Percentiles rank a stretch among this genome's conserved stretches.
phyloP scores from a whole-genome alignment of 768 basidiomycete genomes.

The Vararia minispora region DNA sequence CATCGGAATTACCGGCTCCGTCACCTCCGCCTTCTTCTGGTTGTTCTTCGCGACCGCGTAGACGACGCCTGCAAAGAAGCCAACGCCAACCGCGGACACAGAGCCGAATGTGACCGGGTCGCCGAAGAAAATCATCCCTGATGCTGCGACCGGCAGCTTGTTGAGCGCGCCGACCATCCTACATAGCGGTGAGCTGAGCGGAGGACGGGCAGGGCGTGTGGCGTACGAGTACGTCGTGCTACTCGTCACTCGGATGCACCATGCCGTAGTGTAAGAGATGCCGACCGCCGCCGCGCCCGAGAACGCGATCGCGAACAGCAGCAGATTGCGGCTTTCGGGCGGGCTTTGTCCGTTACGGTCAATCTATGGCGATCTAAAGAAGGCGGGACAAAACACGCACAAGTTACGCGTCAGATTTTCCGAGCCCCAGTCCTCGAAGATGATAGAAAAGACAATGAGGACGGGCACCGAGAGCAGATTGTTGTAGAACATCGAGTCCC shows the following conservation, averaged over 20 bases:
- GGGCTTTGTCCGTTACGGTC: slow-evolving; percentile 51
- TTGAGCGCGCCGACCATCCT: slow-evolving; percentile 97
- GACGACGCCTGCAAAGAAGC: slow-evolving; percentile 85
- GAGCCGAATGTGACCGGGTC: slow-evolving; percentile 83
- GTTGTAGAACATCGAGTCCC: slow-evolving; percentile 99
- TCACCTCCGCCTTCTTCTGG: slow-evolving; percentile 68
- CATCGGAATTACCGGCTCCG: slow-evolving; percentile 53
- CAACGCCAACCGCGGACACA: slow-evolving; percentile 76
- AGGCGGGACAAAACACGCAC: slow-evolving; percentile 37
- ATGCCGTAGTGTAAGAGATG: slow-evolving; percentile 97
- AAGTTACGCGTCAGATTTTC: slow-evolving; percentile 77
- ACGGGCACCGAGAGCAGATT: slow-evolving; percentile 93
- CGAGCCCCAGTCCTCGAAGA: slow-evolving; percentile 83
- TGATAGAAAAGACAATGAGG: slow-evolving; percentile 66
- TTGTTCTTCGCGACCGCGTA: slow-evolving; percentile 94
- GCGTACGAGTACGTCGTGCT: slow-evolving; percentile 95
- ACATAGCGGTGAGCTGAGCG: slow-evolving; percentile 1
- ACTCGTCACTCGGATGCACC: slow-evolving; percentile 93
- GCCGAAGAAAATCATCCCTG: slow-evolving; percentile 97
- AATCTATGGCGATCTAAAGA: not conserved
- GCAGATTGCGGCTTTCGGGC: slow-evolving; percentile 58
- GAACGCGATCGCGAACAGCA: slow-evolving; percentile 84
- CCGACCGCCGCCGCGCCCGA: slow-evolving; percentile 97
- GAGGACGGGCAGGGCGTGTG: not conserved
- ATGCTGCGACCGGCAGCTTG: slow-evolving; percentile 95